phyloP scores from a whole-genome alignment of 2,329 filamentous ascomycete species.

The Trichothecium roseum region DNA sequence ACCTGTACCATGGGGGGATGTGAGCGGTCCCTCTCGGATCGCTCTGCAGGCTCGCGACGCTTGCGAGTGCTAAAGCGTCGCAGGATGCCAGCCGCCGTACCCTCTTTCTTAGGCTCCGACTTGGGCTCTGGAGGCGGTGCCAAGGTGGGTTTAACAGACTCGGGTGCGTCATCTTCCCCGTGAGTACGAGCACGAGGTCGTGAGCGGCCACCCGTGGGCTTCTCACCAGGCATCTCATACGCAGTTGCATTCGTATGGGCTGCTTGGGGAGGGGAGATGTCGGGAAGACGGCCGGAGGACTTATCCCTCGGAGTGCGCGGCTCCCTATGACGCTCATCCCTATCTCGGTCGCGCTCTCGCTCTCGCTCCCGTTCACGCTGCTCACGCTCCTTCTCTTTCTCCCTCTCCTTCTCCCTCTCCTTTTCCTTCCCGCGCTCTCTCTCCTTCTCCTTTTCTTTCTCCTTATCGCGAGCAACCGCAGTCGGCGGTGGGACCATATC shows the following conservation, averaged over 20 bases:
- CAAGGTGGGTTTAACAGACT: constrained; percentile 29
- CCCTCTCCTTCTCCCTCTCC: constrained; percentile 5
- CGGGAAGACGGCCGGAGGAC: constrained; percentile 47
- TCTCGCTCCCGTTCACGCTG: constrained; percentile 12
- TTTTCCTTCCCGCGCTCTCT: constrained; percentile 9
- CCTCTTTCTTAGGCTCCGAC: constrained; percentile 69
- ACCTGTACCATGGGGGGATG: constrained; percentile 66
- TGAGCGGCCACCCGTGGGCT: constrained; percentile 71
- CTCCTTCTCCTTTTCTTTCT: constrained; percentile 14
- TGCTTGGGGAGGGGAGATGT: constrained; percentile 70
- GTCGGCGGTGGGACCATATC: constrained; percentile 35
- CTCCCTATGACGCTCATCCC: constrained; percentile 11
- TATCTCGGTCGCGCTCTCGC: constrained; percentile 9
- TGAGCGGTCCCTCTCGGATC: constrained; percentile 52
- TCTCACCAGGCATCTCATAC: constrained; percentile 86
- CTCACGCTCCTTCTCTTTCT: constrained; percentile 16
- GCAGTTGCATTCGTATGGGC: constrained; percentile 79
- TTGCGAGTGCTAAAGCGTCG: constrained; percentile 85
- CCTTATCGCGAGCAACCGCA: constrained; percentile 19
- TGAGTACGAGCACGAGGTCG: constrained; percentile 84
- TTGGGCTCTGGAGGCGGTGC: constrained; percentile 40
- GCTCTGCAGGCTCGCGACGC: constrained; percentile 52
- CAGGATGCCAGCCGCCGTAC: constrained; percentile 72
- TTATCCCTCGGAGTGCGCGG: constrained; percentile 10
- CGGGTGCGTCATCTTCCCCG: constrained; percentile 81